Evolutionary conservation across 2,329 filamentous ascomycete genomes (phyloP), one percentile per base, ranked within the genome.

Genomic region (Epichloe gansuensis): DNA sequence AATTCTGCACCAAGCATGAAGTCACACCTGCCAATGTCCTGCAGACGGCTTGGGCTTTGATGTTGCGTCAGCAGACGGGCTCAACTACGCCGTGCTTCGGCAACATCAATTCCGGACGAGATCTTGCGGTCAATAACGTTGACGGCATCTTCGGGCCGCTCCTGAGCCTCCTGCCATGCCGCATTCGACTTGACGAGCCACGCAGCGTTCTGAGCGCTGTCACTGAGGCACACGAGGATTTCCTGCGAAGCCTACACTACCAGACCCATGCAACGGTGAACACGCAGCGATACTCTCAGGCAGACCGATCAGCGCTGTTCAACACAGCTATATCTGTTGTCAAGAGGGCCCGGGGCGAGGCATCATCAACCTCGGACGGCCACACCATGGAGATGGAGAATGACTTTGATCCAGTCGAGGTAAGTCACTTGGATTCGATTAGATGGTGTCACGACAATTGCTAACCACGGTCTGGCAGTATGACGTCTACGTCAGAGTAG

Each of bases 1-100:
- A 49, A 2, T 54, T 52, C 43, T 54, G 53, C 31, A 12, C 17
- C 7, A 44, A 48, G 11, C 52, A 50, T 50, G 53, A 54, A 36
- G 47, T 50, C 17, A 54, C 53, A 5, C 34, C 51, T 15, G 53
- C 53, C 15, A 21, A 50, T 25, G 34, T 54, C 13, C 40, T 54
- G 5, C 50, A 53, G 31, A 45, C 47, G 12, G 46, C 46, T 36
- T 47, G 46, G 46, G 46, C 46, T 5, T 5, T 47, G 31, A 35
- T 47, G 31, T 23, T 47, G 21, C 13, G 36, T 47, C 27, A 38
- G 27, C 36, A 21, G 15, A 47, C 46, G 4, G 46, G 46, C 31
- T 47, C 15, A 27, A 9, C n/a, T 8, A 47, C n/a, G 27, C 46
- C 46, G 39, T 47, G 34, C 34, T 47, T 46, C 39, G 46, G 46